Conservation (phyloP, 1,284 basidiomycete species). For the Testicularia cyperi region DNA sequence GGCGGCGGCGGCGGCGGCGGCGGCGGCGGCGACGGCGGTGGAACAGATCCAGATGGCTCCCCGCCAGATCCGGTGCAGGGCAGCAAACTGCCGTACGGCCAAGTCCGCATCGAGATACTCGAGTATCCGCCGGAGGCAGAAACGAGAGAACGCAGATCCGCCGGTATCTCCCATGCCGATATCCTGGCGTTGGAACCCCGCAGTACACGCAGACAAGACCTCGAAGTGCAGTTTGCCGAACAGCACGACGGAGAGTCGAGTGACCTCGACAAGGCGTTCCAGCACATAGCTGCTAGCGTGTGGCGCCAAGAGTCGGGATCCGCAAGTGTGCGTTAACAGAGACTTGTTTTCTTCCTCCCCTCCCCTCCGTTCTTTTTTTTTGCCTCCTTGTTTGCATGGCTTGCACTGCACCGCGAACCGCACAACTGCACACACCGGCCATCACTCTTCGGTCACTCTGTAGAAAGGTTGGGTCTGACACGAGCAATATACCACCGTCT, state of each 20-base stretch:
- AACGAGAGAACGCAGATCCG: conserved; percentile 18
- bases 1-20: no score
- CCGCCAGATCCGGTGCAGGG: conserved; percentile 6
- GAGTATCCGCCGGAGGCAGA: conserved; percentile 25
- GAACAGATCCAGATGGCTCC: conserved; percentile 1
- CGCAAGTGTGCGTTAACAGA: conserved; percentile 1
- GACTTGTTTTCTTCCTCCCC: neutral
- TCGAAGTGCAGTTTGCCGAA: conserved; percentile 21
- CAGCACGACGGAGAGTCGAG: conserved; percentile 24
- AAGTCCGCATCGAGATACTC: conserved; percentile 23
- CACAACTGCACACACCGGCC: no score
- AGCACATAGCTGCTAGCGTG: conserved; percentile 5
- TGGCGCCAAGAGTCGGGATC: conserved; percentile 7
- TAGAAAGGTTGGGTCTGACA: no score
- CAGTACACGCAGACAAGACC: conserved; percentile 13
- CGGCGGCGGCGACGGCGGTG: conserved; percentile 1
- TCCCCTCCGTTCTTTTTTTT: neutral
- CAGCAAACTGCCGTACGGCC: conserved; percentile 5
- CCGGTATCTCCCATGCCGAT: conserved; percentile 18
- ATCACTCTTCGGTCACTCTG: no score
- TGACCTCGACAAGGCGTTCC: conserved; percentile 34
- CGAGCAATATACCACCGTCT: no score
- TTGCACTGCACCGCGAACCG: no score
- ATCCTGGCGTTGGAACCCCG: conserved; percentile 15
- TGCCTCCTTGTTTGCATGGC: no score